Evolutionary conservation across 2,329 filamentous ascomycete genomes (phyloP), one percentile per base, ranked within the genome.

Genomic region (Emmonsia crescens): DNA sequence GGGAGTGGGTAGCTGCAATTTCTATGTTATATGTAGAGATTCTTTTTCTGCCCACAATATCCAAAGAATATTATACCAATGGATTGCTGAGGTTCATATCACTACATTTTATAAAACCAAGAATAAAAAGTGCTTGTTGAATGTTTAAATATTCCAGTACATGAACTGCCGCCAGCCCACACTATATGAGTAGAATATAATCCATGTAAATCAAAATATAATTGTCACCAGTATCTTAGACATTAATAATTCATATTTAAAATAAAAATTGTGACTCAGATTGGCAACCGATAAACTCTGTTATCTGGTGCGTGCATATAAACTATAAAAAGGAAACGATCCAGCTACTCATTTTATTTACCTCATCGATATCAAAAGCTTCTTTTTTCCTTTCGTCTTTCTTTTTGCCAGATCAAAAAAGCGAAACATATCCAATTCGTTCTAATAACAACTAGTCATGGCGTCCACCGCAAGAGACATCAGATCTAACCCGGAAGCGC

Each of bases 391-490:
- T 21, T 40, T 40, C 5, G 5, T 19, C 19, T 44, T 12, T 27
- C 10, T 27, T 48, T 27, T 27, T 10, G 33, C 5, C 42, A 9
- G 29, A 5, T 29, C 6, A 6, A 31, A 31, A 44, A 49, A 10
- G 4, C 5, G 14, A 51, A 27, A 5, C 21, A 4, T 60, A 24
- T 59, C 51, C 40, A 48, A 44, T 59, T 57, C 36, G 38, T 54
- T 57, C 44, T 49, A 52, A 55, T 59, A 51, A 56, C 58, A 62
- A 64, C 61, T 27, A 10, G n/a, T 9, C 59, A 69, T 73, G 70
- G 64, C 72, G 24, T 66, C 70, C 61, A 67, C 70, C 62, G 69
- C 74, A 59, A 72, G 65, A 68, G 73, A 76, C 63, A 76, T 76
- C 59, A 68, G 68, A 61, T 62, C 66, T 59, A 68, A 65, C 64